Evolutionary conservation across 768 basidiomycete species (phyloP), one percentile per base, ranked within the genome.

Genomic region (Lentinula edodes): DNA sequence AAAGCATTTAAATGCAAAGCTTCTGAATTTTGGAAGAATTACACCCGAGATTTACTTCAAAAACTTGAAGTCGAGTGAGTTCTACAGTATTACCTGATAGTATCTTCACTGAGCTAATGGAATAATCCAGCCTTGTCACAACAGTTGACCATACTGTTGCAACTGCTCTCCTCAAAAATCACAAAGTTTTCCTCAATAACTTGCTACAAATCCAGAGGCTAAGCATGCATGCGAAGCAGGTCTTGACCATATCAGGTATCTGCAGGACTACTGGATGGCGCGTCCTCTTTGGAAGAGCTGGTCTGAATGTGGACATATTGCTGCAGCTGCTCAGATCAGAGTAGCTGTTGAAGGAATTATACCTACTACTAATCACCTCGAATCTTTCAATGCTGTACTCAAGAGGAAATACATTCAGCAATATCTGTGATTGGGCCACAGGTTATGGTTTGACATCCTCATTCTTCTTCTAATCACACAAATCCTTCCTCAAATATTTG

Each of bases 251-350:
- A 32, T 76, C 12, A 48, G 62, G 28, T 71, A 74, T 56, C 62
- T 75, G 7, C 20, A 7, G 34, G 20, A 13, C 0, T 64, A 60
- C 45, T 75, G 74, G 75, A 66, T 72, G 58, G 46, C 69, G 0
- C 50, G 55, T 3, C 52, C 41, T 9, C 56, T 77, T 2, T 77
- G 75, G 74, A 5, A 58, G 4, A 71, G 72, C 63, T 76, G 74
- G 76, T 74, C 74, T 0, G 46, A 64, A 6, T 64, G 45, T 20
- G 73, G 72, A 0, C 69, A 71, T 0, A 10, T 48, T 3, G 36
- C 56, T 5, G 76, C 75, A 12, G 72, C 75, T 0, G 34, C 39
- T 2, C 9, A 1, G 7, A 56, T 58, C 10, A 3, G 34, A 5
- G 32, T 58, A 3, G 18, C 57, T 4, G 57, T 75, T 5, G 66